Conservation (phyloP, 1,139 yeast species). For the Pichia sp. region DNA sequence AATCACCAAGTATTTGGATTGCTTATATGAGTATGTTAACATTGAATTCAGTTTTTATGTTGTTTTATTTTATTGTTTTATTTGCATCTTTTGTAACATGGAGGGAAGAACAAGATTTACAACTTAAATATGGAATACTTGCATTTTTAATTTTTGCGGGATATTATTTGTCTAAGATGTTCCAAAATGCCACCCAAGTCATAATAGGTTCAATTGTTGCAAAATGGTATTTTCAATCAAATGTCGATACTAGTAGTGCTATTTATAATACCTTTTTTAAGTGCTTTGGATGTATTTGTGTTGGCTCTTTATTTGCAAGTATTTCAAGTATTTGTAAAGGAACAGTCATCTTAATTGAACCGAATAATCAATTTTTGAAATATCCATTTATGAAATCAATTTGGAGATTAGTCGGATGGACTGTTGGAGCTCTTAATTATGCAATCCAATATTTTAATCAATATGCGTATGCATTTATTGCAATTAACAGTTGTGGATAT, state of each 20-base stretch:
- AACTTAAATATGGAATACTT: constrained; percentile 35
- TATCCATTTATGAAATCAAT: constrained; percentile 36
- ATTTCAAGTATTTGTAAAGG: constrained; percentile 49
- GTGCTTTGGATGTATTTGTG: constrained; percentile 85
- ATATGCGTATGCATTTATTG: constrained; percentile 82
- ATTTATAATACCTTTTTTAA: constrained; percentile 74
- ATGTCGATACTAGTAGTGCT: constrained; percentile 71
- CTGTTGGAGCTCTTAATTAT: constrained; percentile 30
- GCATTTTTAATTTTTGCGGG: constrained; percentile 52
- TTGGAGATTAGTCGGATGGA: constrained; percentile 56
- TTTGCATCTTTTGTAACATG: constrained; percentile 75
- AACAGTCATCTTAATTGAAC: constrained; percentile 12
- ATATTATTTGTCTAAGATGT: constrained; percentile 75
- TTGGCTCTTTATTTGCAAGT: constrained; percentile 79
- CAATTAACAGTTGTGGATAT: constrained; percentile 78
- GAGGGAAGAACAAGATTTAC: constrained; percentile 25
- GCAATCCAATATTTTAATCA: constrained; percentile 66
- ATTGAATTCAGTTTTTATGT: constrained; percentile 50
- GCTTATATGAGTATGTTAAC: constrained; percentile 59
- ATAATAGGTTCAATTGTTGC: constrained; percentile 82
- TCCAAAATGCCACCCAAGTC: constrained; percentile 76
- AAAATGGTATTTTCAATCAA: constrained; percentile 88
- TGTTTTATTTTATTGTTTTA: constrained; percentile 51
- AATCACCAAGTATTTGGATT: constrained; percentile 61
- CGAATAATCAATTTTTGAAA: constrained; percentile 16